Conservation (phyloP, 805 yeast species). For the Monosporozyma siamensis region DNA sequence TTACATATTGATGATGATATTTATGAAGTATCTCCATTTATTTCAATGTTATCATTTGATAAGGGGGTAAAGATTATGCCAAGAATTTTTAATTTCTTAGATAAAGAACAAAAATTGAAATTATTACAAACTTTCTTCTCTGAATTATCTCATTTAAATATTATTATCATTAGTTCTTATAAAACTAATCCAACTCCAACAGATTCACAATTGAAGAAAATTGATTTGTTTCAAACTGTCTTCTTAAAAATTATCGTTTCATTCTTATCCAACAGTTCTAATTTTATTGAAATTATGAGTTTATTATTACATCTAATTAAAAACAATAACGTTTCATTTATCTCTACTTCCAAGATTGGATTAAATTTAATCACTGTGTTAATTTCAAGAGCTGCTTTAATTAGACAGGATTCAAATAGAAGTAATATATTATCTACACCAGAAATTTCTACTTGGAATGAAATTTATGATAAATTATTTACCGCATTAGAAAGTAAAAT, state of each 20-base stretch:
- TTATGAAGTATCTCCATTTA: constrained; percentile 62
- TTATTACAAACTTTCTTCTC: constrained; percentile 70
- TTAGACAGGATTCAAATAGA: constrained; percentile 66
- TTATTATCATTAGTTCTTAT: constrained; percentile 71
- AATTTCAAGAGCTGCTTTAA: constrained; percentile 83
- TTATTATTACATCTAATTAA: constrained; percentile 60
- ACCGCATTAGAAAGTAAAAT: constrained; percentile 70
- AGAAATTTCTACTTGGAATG: constrained; percentile 53
- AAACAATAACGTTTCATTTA: constrained; percentile 54
- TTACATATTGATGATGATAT: constrained; percentile 59
- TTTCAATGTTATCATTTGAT: constrained; percentile 71
- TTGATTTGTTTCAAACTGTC: constrained; percentile 71
- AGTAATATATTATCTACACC: constrained; percentile 32
- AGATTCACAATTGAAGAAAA: constrained; percentile 42
- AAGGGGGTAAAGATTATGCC: constrained; percentile 86
- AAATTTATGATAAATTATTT: constrained; percentile 74
- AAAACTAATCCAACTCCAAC: constrained; percentile 54
- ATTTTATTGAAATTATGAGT: constrained; percentile 69
- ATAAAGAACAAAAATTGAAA: constrained; percentile 66
- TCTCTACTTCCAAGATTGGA: constrained; percentile 62
- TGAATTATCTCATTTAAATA: constrained; percentile 69
- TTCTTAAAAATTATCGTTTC: constrained; percentile 78
- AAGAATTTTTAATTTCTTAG: constrained; percentile 75
- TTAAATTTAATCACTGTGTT: constrained; percentile 81
- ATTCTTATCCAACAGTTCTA: constrained; percentile 66